A percentile compares a stretch with the other conserved stretches of the same genome.
These are phyloP conservation scores for Cerioporus squamosus DNA, from an alignment of 1,284 basidiomycete species.

Conservation along the genomic window DNA sequence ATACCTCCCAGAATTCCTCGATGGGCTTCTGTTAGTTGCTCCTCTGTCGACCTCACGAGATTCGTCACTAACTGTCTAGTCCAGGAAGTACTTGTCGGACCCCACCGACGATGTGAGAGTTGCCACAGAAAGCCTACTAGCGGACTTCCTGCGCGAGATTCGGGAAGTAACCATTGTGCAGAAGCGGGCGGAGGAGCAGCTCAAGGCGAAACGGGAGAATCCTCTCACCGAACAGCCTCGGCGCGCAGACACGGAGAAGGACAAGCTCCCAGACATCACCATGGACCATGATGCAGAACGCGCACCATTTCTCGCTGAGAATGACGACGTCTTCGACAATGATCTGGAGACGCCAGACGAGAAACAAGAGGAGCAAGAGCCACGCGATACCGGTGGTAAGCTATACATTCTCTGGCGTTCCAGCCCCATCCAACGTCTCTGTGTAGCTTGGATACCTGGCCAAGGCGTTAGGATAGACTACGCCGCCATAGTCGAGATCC, in stretches of 20 bases:
- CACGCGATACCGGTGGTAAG: constrained; percentile 69
- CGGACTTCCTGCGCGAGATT: constrained; percentile 94
- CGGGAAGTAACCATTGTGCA: constrained; percentile 81
- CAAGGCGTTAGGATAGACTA: constrained; percentile 94
- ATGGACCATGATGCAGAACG: constrained; percentile 31
- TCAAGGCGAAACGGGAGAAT: constrained; percentile 46
- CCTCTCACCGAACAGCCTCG: constrained; percentile 46
- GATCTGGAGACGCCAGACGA: constrained; percentile 43
- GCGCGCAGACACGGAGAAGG: constrained; percentile 29
- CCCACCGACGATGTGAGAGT: constrained; percentile 93
- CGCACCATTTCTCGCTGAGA: constrained; percentile 54
- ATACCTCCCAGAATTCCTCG: constrained; percentile 94
- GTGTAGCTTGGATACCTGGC: constrained; percentile 85
- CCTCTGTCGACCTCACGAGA: background rate
- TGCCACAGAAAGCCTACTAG: constrained; percentile 89
- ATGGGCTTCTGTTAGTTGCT: constrained; percentile 83
- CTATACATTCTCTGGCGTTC: background rate
- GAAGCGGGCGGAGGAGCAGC: constrained; percentile 60
- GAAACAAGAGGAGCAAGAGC: constrained; percentile 51
- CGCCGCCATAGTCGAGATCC: constrained; percentile 90
- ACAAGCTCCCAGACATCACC: constrained; percentile 35
- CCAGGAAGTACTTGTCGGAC: constrained; percentile 93
- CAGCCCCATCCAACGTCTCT: constrained; percentile 34
- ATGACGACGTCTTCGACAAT: constrained; percentile 44
- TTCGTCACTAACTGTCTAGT: constrained; percentile 13